Evolutionary conservation across 2,329 filamentous ascomycete species (phyloP).

Genomic region (Epichloe bromicola): DNA sequence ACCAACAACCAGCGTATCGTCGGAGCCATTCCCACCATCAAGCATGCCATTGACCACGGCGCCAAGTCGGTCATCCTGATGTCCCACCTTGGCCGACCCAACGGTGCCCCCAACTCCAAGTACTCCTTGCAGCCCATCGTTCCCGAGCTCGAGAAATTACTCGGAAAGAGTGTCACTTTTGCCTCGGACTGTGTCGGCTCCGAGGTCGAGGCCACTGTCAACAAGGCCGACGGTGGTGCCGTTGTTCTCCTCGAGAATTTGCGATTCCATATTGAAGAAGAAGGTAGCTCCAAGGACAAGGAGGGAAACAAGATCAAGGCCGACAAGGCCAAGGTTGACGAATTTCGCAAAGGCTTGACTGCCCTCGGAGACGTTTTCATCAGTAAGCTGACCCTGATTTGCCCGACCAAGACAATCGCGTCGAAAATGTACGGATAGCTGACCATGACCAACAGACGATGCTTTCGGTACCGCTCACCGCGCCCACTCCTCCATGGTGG

Average conservation of each 20-base stretch:
- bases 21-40: conserved; percentile 89
- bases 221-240: conserved; percentile 66
- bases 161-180: conserved; percentile 75
- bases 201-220: conserved; percentile 81
- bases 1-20: conserved; percentile 98
- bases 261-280: conserved; percentile 96
- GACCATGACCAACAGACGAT: conserved; percentile 51
- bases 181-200: conserved; percentile 81
- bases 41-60: conserved; percentile 79
- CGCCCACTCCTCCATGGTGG: conserved; percentile 98
- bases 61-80: conserved; percentile 92
- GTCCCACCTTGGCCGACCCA: conserved; percentile 94
- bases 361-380: conserved; percentile 90
- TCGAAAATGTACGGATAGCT: conserved; percentile 5
- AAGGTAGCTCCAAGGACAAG: conserved; percentile 87
- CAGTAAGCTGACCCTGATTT: conserved; percentile 47
- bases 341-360: conserved; percentile 92
- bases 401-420: neutral
- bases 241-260: conserved; percentile 93
- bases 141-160: conserved; percentile 79
- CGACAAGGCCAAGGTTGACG: conserved; percentile 79
- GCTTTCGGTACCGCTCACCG: conserved; percentile 97
- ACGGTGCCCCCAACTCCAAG: conserved; percentile 80
- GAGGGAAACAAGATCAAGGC: conserved; percentile 97
- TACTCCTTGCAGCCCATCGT: conserved; percentile 92